phyloP scores from a whole-genome alignment of 495 filamentous ascomycete species.

The Peziza echinospora region DNA sequence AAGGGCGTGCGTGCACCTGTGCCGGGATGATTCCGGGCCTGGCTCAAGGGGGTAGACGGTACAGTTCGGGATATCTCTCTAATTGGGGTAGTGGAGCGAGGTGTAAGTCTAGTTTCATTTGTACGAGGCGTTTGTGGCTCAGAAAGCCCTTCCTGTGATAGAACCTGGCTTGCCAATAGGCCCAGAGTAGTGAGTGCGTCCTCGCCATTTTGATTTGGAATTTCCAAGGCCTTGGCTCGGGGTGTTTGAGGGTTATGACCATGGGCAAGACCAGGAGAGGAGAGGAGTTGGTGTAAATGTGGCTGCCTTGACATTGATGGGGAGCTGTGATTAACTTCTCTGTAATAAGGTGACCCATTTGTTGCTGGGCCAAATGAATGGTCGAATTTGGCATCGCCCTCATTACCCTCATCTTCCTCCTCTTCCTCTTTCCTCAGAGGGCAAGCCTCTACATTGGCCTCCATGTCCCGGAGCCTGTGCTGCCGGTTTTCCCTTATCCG shows the following conservation, averaged over 20 bases:
- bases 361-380: not conserved
- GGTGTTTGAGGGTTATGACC: slow-evolving; percentile 2
- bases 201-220: not conserved
- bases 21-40: no score
- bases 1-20: no score
- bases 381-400: not conserved
- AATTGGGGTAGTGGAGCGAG: no score
- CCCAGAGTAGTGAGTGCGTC: slow-evolving; percentile 5
- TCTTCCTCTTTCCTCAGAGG: not conserved
- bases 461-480: not conserved
- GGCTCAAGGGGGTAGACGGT: no score
- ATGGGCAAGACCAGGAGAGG: slow-evolving; percentile 15
- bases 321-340: not conserved
- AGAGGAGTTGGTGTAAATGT: slow-evolving; percentile 11
- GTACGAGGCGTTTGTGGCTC: not conserved
- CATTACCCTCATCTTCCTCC: not conserved
- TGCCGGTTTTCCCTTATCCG: slow-evolving; percentile 74
- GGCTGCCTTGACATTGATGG: not conserved
- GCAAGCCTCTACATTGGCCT: not conserved
- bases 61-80: no score
- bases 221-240: not conserved
- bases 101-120: no score
- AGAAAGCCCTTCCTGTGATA: not conserved
- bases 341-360: no score
- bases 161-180: not conserved